Percentiles rank a stretch among this genome's conserved stretches.
Evolutionary conservation across 768 basidiomycete genomes (phyloP).

Genomic region (Cystoderma amianthinum): DNA sequence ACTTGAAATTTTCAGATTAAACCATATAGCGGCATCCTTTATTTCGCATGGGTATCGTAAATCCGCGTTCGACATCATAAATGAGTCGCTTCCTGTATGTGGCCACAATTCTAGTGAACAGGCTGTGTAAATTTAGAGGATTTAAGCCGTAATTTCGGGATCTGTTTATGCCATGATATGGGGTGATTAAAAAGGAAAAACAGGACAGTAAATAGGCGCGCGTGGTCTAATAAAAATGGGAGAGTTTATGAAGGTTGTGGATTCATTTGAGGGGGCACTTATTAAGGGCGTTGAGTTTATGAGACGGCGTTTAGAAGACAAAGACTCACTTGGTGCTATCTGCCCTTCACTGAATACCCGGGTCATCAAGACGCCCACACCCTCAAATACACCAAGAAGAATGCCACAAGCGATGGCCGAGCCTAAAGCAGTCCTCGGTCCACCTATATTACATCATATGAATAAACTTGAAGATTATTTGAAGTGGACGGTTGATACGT

Average conservation of each 20-base stretch:
- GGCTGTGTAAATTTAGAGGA: no score
- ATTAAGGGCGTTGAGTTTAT: slow-evolving; percentile 7
- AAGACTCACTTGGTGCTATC: slow-evolving; percentile 64
- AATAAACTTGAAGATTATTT: no score
- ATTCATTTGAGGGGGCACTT: slow-evolving; percentile 20
- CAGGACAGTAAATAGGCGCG: slow-evolving; percentile 18
- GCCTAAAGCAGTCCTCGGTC: slow-evolving; percentile 83
- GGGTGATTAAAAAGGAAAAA: background rate
- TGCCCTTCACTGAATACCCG: slow-evolving; percentile 83
- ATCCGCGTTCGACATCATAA: no score
- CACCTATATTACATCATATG: slow-evolving; percentile 45
- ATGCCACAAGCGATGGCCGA: slow-evolving; percentile 97
- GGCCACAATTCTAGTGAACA: no score
- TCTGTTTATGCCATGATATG: background rate
- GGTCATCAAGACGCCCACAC: slow-evolving; percentile 88
- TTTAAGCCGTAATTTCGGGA: no score
- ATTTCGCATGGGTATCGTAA: no score
- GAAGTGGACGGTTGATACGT: no score
- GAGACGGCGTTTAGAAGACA: slow-evolving; percentile 1
- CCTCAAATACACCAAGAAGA: slow-evolving; percentile 89
- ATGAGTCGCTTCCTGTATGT: background rate
- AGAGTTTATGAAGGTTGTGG: slow-evolving; percentile 30
- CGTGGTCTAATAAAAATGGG: slow-evolving; percentile 34
- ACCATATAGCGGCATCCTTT: no score
- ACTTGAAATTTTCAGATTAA: no score